Evolutionary conservation across 176 grass and related monocot species (phyloP).

Genomic region (Dendrocalamus sinicus): DNA sequence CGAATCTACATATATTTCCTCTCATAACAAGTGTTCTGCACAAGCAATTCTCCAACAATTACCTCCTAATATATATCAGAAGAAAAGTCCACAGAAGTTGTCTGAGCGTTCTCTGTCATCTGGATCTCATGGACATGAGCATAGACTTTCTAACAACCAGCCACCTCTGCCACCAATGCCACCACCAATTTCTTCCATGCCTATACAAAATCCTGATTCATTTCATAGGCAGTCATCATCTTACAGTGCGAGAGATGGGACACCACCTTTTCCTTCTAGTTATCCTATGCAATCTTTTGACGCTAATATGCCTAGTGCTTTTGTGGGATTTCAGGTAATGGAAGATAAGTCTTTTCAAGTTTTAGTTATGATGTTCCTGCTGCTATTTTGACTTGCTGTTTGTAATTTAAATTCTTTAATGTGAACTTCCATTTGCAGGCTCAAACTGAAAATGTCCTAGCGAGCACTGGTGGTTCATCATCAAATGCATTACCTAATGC

Average conservation of each 20-base stretch:
- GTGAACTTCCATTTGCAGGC: conserved; percentile 57
- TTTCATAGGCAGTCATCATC: conserved; percentile 52
- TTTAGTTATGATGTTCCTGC: conserved; percentile 37
- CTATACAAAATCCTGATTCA: conserved; percentile 63
- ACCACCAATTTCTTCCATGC: conserved; percentile 59
- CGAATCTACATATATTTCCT: conserved; percentile 50
- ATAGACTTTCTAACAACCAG: conserved; percentile 61
- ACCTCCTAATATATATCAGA: conserved; percentile 48
- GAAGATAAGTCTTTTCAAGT: conserved; percentile 23
- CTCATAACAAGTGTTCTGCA: conserved; percentile 40
- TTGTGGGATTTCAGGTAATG: conserved; percentile 67
- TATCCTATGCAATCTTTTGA: conserved; percentile 80
- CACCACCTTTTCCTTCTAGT: conserved; percentile 63
- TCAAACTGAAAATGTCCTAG: conserved; percentile 71
- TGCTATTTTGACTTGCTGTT: conserved; percentile 35
- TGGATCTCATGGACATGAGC: conserved; percentile 55
- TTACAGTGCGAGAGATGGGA: conserved; percentile 64
- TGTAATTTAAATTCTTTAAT: conserved; percentile 32
- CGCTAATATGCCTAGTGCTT: conserved; percentile 52
- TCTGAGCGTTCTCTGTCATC: conserved; percentile 50
- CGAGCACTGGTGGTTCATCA: conserved; percentile 53
- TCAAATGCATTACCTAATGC: conserved; percentile 63
- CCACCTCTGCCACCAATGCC: conserved; percentile 87
- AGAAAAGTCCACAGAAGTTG: conserved; percentile 48
- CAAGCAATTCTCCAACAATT: conserved; percentile 47